Evolutionary conservation across 2,329 filamentous ascomycete species (phyloP).

Genomic region (Cladophialophora chaetospira): DNA sequence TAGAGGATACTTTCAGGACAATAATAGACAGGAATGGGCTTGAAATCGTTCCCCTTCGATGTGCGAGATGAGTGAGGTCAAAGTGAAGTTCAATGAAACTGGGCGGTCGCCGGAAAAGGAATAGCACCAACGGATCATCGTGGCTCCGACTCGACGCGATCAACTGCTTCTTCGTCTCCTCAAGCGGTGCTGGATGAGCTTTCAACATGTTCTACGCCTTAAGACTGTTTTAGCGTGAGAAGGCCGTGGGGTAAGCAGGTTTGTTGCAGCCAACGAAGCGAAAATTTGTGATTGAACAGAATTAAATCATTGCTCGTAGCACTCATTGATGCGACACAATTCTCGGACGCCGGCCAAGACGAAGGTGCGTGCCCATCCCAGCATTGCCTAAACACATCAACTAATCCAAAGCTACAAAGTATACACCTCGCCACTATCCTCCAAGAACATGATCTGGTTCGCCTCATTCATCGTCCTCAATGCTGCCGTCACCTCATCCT

Average conservation of each 20-base stretch:
- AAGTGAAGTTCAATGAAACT: background rate
- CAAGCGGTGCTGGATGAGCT: background rate
- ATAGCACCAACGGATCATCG: no score
- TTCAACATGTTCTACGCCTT: background rate
- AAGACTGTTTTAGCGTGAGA: no score
- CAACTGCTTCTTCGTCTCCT: no score
- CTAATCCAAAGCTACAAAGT: slow-evolving; percentile 22
- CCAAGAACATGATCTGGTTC: slow-evolving; percentile 82
- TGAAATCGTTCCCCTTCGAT: no score
- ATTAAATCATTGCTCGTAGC: background rate
- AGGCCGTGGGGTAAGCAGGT: no score
- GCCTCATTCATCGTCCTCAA: slow-evolving; percentile 76
- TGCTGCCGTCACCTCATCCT: slow-evolving; percentile 73
- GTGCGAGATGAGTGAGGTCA: background rate
- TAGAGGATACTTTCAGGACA: no score
- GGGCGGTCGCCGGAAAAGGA: background rate
- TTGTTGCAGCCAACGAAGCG: no score
- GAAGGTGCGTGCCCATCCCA: no score
- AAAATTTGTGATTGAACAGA: background rate
- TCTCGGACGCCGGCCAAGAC: no score
- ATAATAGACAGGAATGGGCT: no score
- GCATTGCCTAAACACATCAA: background rate
- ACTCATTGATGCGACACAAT: no score
- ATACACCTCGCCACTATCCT: slow-evolving; percentile 32
- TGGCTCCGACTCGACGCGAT: no score